These are phyloP conservation scores for Fusarium begoniae DNA, from an alignment of 2,329 filamentous ascomycete genomes.

Conservation along the genomic window DNA sequence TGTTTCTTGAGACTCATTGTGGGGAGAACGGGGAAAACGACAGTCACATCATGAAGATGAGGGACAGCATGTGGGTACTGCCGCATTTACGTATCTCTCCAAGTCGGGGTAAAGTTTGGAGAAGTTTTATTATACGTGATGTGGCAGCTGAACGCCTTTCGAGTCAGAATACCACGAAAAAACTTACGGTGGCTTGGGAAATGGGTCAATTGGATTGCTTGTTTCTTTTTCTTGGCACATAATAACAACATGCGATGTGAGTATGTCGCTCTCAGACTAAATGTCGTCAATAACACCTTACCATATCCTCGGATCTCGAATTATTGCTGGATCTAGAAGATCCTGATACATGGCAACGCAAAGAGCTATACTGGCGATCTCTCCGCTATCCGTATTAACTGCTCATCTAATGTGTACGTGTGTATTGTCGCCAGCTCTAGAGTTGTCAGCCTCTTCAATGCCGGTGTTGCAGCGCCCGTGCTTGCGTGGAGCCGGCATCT, in stretches of 20 bases:
- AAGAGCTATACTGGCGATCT: background rate
- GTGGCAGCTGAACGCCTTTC: background rate
- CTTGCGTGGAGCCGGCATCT: conserved; percentile 27
- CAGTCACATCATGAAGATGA: conserved; percentile 6
- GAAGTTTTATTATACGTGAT: conserved; percentile 2
- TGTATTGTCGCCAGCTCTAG: background rate
- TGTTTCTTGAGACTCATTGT: background rate
- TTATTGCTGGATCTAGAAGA: background rate
- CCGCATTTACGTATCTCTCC: background rate
- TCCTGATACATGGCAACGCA: background rate
- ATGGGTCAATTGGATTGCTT: conserved; percentile 16
- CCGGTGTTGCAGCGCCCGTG: background rate
- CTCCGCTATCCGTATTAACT: background rate
- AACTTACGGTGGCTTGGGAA: conserved; percentile 14
- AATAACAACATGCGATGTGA: conserved; percentile 1
- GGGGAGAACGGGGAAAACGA: conserved; percentile 2
- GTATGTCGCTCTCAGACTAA: background rate
- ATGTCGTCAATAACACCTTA: conserved; percentile 7
- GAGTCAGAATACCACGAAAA: background rate
- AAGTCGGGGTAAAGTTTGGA: conserved; percentile 32
- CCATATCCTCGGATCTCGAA: background rate
- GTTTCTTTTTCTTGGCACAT: conserved; percentile 7
- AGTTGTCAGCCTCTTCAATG: background rate
- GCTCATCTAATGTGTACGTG: background rate
- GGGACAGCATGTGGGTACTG: conserved; percentile 18